phyloP scores from a whole-genome alignment of 1,139 yeast species.

The Geotrichum phurueaensis region DNA sequence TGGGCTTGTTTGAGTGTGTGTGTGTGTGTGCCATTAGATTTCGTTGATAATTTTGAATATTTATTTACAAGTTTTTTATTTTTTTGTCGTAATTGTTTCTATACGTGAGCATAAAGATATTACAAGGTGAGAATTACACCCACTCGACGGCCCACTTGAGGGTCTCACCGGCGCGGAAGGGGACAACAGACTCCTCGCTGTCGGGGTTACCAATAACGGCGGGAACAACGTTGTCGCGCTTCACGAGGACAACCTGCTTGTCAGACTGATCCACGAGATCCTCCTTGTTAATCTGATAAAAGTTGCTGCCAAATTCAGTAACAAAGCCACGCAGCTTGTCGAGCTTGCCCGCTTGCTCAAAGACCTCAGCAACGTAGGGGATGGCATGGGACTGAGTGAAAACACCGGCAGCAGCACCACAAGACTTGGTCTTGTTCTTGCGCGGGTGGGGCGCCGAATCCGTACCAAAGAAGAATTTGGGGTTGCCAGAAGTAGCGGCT shows the following conservation, averaged over 20 bases:
- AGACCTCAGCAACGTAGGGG: conserved; percentile 79
- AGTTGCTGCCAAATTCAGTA: conserved; percentile 61
- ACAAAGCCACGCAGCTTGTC: conserved; percentile 69
- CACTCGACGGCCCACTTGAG: conserved; percentile 75
- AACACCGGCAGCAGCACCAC: conserved; percentile 95
- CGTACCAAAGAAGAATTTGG: conserved; percentile 92
- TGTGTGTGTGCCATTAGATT: background rate
- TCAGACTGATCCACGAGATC: conserved; percentile 27
- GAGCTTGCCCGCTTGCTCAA: conserved; percentile 59
- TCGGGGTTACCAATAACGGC: conserved; percentile 45
- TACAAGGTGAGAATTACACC: conserved; percentile 32
- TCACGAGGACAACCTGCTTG: conserved; percentile 35
- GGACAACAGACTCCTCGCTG: conserved; percentile 58
- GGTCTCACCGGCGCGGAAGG: conserved; percentile 80
- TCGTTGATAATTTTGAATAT: background rate
- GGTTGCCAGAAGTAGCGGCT: conserved; percentile 90
- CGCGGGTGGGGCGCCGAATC: conserved; percentile 97
- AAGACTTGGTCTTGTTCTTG: conserved; percentile 64
- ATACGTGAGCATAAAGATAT: background rate
- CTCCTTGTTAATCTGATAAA: conserved; percentile 51
- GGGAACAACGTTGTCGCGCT: conserved; percentile 50
- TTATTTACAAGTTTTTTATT: background rate
- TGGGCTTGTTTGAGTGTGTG: conserved; percentile 36
- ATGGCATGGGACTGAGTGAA: conserved; percentile 82
- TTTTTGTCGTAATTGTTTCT: background rate